phyloP scores from a whole-genome alignment of 306 rosid genomes.

The Gleditsia sinensis region DNA sequence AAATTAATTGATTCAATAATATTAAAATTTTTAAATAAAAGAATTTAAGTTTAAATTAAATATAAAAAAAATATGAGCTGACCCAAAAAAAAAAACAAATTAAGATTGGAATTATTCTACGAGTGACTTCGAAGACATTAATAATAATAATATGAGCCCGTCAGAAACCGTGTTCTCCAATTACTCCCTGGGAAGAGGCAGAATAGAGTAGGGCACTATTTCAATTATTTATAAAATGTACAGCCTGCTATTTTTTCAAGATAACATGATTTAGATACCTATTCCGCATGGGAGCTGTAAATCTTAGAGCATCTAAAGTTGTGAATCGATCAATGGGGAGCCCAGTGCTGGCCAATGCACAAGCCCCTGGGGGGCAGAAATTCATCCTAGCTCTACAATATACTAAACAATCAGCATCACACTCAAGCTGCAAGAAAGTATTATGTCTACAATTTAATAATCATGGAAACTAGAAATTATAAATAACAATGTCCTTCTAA shows the following conservation, averaged over 20 bases:
- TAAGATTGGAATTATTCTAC: neutral
- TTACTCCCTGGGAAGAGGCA: constrained; percentile 20
- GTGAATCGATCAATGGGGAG: constrained; percentile 97
- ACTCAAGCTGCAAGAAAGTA: constrained; percentile 74
- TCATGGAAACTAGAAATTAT: too few relatives aligned
- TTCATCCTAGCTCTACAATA: constrained; percentile 91
- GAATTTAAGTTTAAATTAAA: too few relatives aligned
- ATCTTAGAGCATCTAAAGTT: constrained; percentile 82
- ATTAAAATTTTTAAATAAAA: too few relatives aligned
- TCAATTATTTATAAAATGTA: neutral
- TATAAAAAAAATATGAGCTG: neutral
- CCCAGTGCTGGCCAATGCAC: constrained; percentile 99
- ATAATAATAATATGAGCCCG: neutral
- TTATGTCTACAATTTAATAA: constrained; percentile 12
- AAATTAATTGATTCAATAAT: too few relatives aligned
- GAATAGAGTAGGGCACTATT: too few relatives aligned
- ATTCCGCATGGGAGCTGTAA: constrained; percentile 92
- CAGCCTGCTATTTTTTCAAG: constrained; percentile 24
- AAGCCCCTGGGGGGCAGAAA: constrained; percentile 88
- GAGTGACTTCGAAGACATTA: neutral
- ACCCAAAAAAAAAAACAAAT: too few relatives aligned
- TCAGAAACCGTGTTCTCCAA: constrained; percentile 1
- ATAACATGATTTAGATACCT: too few relatives aligned
- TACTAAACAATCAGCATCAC: constrained; percentile 80
- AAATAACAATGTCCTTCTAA: too few relatives aligned